phyloP scores from a whole-genome alignment of 148 eudicot genomes.

The Rhododendron griersonianum region DNA sequence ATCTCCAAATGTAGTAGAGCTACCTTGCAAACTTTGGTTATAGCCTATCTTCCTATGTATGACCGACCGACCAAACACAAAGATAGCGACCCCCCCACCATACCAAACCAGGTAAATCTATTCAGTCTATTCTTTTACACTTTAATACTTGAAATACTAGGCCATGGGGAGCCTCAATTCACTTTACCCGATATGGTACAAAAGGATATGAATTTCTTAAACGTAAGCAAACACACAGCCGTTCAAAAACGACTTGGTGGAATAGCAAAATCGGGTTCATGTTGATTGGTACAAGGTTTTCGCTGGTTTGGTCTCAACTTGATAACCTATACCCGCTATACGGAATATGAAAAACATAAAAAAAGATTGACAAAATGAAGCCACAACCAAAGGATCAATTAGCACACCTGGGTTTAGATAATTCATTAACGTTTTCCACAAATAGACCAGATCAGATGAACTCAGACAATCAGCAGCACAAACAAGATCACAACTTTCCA shows the following conservation, averaged over 20 bases:
- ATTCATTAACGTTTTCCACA: neutral
- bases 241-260: neutral
- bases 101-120: neutral
- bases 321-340: neutral
- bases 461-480: neutral
- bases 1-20: neutral
- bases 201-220: neutral
- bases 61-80: neutral
- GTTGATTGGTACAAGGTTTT: neutral
- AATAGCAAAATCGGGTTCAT: neutral
- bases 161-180: neutral
- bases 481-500: neutral
- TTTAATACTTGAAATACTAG: neutral
- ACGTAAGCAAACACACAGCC: neutral
- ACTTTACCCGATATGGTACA: neutral
- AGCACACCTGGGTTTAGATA: neutral
- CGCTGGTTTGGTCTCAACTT: neutral
- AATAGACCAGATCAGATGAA: neutral
- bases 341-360: neutral
- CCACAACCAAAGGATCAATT: neutral
- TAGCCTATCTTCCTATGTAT: neutral
- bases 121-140: neutral
- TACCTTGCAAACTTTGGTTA: neutral
- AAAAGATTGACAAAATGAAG: neutral
- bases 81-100: neutral